Conservation (phyloP, 805 yeast species). For the Metschnikowia drakensbergensis region DNA sequence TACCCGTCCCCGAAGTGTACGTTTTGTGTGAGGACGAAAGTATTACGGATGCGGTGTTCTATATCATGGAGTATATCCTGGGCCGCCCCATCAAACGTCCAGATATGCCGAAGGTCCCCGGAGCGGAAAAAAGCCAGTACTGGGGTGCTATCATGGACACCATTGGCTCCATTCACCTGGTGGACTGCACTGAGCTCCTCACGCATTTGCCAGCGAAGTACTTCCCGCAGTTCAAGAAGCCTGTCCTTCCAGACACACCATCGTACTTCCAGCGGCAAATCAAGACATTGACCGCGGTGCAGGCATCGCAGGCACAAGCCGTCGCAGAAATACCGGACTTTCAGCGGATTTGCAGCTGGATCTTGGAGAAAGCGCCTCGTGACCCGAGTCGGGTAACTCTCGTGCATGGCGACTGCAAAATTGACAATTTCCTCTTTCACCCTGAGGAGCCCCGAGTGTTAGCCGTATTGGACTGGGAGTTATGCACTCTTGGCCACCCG, state of each 20-base stretch:
- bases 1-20: constrained; percentile 54
- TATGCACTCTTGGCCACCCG: constrained; percentile 64
- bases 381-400: constrained; percentile 44
- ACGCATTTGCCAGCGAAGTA: constrained; percentile 42
- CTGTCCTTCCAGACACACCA: constrained; percentile 10
- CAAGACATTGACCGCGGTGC: constrained; percentile 43
- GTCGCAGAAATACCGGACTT: constrained; percentile 50
- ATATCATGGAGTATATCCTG: constrained; percentile 55
- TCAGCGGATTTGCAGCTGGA: constrained; percentile 39
- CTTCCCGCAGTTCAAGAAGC: constrained; percentile 40
- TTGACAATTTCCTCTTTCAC: constrained; percentile 61
- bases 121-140: constrained; percentile 22
- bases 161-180: constrained; percentile 45
- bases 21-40: constrained; percentile 55
- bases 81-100: constrained; percentile 58
- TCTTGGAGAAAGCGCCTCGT: constrained; percentile 42
- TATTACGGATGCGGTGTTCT: constrained; percentile 52
- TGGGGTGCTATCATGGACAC: constrained; percentile 51
- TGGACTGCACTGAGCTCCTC: constrained; percentile 42
- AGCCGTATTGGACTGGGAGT: constrained; percentile 64
- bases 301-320: constrained; percentile 30
- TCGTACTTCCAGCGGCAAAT: constrained; percentile 54
- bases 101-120: constrained; percentile 35
- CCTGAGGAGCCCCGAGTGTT: constrained; percentile 46
- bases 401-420: constrained; percentile 64